These are phyloP conservation scores for Aspergillus kassunensis DNA, from an alignment of 495 filamentous ascomycete genomes.

Conservation along the genomic window DNA sequence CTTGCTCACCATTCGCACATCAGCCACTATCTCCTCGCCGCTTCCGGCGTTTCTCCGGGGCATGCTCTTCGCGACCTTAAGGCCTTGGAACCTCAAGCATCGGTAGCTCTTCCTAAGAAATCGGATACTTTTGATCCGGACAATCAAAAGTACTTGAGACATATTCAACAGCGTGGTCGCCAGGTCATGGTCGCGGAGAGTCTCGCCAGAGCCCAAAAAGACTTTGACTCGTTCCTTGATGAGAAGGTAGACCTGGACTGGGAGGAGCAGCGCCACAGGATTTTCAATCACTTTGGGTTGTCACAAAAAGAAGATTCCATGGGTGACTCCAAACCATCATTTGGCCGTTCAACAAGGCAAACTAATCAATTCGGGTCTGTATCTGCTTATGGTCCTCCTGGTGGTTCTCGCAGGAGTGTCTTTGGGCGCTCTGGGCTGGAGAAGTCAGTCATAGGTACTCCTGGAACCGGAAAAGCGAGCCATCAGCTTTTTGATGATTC, in stretches of 20 bases:
- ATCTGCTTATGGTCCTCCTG: slow-evolving; percentile 28
- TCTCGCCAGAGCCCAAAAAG: slow-evolving; percentile 74
- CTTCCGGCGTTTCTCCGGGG: slow-evolving; percentile 79
- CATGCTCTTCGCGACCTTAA: slow-evolving; percentile 75
- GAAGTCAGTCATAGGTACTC: slow-evolving; percentile 79
- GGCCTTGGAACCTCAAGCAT: slow-evolving; percentile 46
- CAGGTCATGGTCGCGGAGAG: slow-evolving; percentile 87
- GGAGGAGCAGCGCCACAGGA: slow-evolving; percentile 85
- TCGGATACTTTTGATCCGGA: slow-evolving; percentile 61
- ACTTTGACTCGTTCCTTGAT: slow-evolving; percentile 90
- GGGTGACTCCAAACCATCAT: slow-evolving; percentile 46
- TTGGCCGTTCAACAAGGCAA: slow-evolving; percentile 55
- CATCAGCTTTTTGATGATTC: slow-evolving; percentile 64
- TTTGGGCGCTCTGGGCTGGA: slow-evolving; percentile 71
- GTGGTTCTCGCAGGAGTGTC: slow-evolving; percentile 51
- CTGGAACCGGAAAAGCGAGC: slow-evolving; percentile 52
- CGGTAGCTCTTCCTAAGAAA: slow-evolving; percentile 40
- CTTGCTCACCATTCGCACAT: neutral
- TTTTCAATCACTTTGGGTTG: slow-evolving; percentile 95
- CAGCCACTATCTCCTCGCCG: slow-evolving; percentile 80
- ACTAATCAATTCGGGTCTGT: slow-evolving; percentile 28
- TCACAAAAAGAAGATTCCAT: slow-evolving; percentile 54
- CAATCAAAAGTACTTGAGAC: slow-evolving; percentile 75
- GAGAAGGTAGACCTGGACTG: slow-evolving; percentile 93
- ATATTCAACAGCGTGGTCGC: slow-evolving; percentile 84